Evolutionary conservation across 2,329 filamentous ascomycete genomes (phyloP), one percentile per base, ranked within the genome.

Genomic region (Phaeomoniella chlamydospora): DNA sequence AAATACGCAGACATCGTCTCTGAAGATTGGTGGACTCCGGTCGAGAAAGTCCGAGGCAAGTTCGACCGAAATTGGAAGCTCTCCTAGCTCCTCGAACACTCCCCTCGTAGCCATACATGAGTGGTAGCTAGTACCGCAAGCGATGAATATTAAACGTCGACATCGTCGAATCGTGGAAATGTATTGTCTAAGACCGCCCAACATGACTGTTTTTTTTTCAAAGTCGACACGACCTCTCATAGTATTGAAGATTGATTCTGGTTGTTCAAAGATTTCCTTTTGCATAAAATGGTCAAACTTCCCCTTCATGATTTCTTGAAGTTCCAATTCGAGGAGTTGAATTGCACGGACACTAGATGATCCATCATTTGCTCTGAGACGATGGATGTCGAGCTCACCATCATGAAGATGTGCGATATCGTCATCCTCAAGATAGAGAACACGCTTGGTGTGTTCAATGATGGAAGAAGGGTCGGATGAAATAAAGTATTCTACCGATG

Each of bases 241-340:
- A 48, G 90, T 94, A 74, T 98, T 98, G 68, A 98, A 79, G 42
- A 98, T 85, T 11, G 90, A 98, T 67, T 98, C 90, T 55, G 90
- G 90, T 70, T 98, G 90, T 72, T 98, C 90, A 61, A 98, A 98
- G 55, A 98, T 98, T 63, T 98, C 90, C 77, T 98, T 98, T 62
- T 98, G 90, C 90, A 98, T 98, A 72, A 94, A 98, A 69, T 98
- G 90, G 62, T 98, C 90, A 64, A 96, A 98, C 59, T 90, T 92
- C 63, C 90, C 90, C 80, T 98, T 98, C 90, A 98, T 98, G 65
- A 98, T 98, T 70, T 98, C 87, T 70, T 98, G 90, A 45, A 98
- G 80, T 71, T 98, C 86, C 35, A 98, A 82, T 71, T 98, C 90
- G 38, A 98, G 76, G 37, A 90, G 98, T 73, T 98, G 90, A 59